phyloP scores from a whole-genome alignment of 768 basidiomycete genomes.

The Hebeloma cylindrosporum region DNA sequence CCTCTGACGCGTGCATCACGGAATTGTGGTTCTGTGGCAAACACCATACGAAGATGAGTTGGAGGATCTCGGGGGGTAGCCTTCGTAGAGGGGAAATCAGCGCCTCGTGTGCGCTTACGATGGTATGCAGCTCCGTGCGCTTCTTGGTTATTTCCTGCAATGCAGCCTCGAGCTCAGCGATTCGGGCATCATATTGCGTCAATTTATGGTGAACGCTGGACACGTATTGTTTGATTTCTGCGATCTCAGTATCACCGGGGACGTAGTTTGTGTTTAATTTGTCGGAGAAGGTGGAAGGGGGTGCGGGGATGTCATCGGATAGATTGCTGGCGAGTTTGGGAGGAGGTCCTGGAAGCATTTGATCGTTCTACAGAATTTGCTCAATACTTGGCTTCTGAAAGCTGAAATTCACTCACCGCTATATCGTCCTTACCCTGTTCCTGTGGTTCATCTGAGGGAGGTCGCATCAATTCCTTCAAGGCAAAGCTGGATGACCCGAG shows the following conservation, averaged over 20 bases:
- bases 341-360: no score
- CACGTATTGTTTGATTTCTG: conserved; percentile 22
- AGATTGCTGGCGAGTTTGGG: no score
- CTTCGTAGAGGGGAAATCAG: conserved; percentile 26
- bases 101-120: conserved; percentile 19
- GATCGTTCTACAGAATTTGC: no score
- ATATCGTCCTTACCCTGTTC: no score
- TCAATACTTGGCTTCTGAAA: no score
- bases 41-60: conserved; percentile 27
- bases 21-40: conserved; percentile 25
- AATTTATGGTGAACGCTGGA: conserved; percentile 17
- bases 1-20: conserved; percentile 30
- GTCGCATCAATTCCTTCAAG: no score
- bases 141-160: conserved; percentile 15
- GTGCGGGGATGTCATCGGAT: conserved; percentile 7
- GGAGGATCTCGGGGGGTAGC: conserved; percentile 26
- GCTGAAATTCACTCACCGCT: no score
- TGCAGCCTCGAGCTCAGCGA: conserved; percentile 18
- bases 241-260: conserved; percentile 20
- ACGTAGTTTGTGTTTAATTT: conserved; percentile 28
- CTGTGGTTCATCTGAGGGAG: no score
- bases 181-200: conserved; percentile 17
- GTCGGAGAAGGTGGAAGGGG: conserved; percentile 20
- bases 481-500: no score
- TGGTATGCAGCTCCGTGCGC: conserved; percentile 15